Base-by-base conservation (phyloP, 352 stramenopile genomes). In the Globisporangium camurandrum region DNA sequence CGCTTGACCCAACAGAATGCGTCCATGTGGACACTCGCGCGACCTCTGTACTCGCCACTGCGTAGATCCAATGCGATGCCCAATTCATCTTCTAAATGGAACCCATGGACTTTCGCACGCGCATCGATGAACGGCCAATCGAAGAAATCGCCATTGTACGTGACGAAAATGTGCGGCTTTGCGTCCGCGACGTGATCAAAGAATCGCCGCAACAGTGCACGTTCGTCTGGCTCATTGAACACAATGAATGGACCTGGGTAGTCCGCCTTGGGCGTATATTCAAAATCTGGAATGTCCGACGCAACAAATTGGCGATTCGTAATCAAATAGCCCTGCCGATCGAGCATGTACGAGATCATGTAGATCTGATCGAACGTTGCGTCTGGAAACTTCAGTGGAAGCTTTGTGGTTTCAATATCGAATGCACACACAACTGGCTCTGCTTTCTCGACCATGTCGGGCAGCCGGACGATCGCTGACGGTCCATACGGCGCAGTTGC, bases 111-210 rank as follows among this genome's bases (percentile, higher is more conserved):
- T 47, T 88, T 72, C 16, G 88, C 87, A 23, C 97, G 83, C n/a
- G 74, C 65, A 24, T 99, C 93, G 20, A 99, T 70, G 69, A 98
- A 99, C 0, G 96, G 96, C 95, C 95, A 99, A 86, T 99, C 97
- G 68, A 99, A 99, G 54, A 96, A 99, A 64, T 99, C 97, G 39
- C 97, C 97, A 77, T 99, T 99, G 73, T 99, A 99, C 12, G 96
- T 99, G 22, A 99, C 97, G 53, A 98, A 98, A 66, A 99, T 97
- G 69, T 99, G 96, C 19, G 97, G 97, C 44, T 86, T 77, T n/a
- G 90, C 63, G 26, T 95, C 86, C 37, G 92, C 66, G 40, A 96
- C 83, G 45, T 98, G 93, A 6, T 84, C 62, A 27, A 97, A 89
- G 54, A 98, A 98, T 7, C 83, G 72, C 9, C 77, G 71, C 8